Evolutionary conservation across 2,329 filamentous ascomycete genomes (phyloP), one percentile per base, ranked within the genome.

Genomic region (Talaromyces piceae): DNA sequence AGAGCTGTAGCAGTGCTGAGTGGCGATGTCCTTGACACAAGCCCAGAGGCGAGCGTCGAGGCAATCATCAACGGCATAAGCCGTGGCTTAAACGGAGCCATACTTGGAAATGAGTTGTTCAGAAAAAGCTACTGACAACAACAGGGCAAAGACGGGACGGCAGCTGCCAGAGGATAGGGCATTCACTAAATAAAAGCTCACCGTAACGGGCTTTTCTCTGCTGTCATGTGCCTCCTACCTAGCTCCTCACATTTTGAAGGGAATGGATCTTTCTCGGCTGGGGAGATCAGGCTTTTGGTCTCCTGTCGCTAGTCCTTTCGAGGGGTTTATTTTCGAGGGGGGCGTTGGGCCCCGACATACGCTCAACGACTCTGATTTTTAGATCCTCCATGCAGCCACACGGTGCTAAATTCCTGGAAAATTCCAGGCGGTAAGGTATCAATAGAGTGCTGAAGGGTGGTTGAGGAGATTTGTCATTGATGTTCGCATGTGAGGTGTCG

Each of bases 11-110:
- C 30, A 2, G 55, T 57, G 39, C 31, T 52, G 9, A 53, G 22
- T 16, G 50, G 43, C 6, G 55, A 51, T 7, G 45, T 20, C 30
- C 51, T 57, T 4, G 55, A 55, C 13, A 53, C 30, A 6, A 56
- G 18, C 27, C 53, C 49, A n/a, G 53, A 54, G 8, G 47, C 47
- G 5, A 55, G 39, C 7, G 53, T 55, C 30, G 55, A 49, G 4
- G 48, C 49, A 13, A 57, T 47, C 48, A 57, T 56, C 47, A 55
- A 26, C 27, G 53, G 50, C 47, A 54, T 50, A n/a, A 57, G 56
- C 25, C 46, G 45, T 47, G 51, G 46, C 41, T 54, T 50, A 43
- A 54, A 55, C 2, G 47, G 47, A 11, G 55, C 45, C 41, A 49
- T 47, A n/a, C 13, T 48, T 54, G 41, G 16, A n/a, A 26, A 41